Base-by-base conservation (phyloP, 1,284 basidiomycete species). In the Moniliophthora roreri region DNA sequence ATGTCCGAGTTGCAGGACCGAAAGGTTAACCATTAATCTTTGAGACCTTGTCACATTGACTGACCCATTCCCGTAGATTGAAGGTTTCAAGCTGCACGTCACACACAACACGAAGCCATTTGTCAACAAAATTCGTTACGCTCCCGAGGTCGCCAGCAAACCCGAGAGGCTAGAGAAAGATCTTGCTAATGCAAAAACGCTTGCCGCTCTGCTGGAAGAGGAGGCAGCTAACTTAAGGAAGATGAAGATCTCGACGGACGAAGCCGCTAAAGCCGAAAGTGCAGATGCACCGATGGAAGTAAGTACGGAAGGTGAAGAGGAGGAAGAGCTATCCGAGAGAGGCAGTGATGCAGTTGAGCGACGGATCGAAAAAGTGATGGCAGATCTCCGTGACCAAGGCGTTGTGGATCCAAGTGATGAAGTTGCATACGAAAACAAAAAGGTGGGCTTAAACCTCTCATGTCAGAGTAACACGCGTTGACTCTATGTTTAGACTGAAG, bases 51-150 rank as follows among this genome's bases (percentile, higher is more conserved):
- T 23, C 48, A 34, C 9, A 38, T 21, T 47, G 51, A 36, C 58
- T 26, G 6, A 53, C 24, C 48, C 20, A 16, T 16, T 48, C 6
- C 53, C 53, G 18, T 59, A 96, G 94, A 91, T 97, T 64, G 93
- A 95, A 68, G 89, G 88, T 51, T 95, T 96, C 75, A 95, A 93
- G 61, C 75, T 96, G 50, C 93, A 96, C 68, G 89, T 96, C 63
- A 85, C 84, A 18, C 87, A 93, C 67, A 93, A 88, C 63, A 79
- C 81, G 28, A 85, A 86, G 51, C 86, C 93, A 13, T 90, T 93
- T 68, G 80, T 84, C 50, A 88, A 87, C 58, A 81, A 87, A 57
- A 74, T 91, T 54, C 86, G 92, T 39, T 84, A 84, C 58, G 82
- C 93, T 2, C 93, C 94, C 16, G 85, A 93, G 60, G 80, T 89